phyloP scores from a whole-genome alignment of 2,329 filamentous ascomycete species.

The Ascomycota sp. region DNA sequence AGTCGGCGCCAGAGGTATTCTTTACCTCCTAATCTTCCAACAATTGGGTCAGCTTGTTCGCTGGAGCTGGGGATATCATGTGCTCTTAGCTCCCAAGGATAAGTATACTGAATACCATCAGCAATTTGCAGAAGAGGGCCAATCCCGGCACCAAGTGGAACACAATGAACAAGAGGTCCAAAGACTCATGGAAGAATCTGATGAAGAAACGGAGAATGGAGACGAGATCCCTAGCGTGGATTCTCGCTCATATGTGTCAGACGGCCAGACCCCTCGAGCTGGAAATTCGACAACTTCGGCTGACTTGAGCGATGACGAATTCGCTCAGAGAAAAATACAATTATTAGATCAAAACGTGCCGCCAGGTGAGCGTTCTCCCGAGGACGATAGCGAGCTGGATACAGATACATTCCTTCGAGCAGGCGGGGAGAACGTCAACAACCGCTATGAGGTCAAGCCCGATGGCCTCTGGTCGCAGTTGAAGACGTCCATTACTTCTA shows the following conservation, averaged over 20 bases:
- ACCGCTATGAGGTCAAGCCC: slow-evolving; percentile 10
- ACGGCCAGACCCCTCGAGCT: slow-evolving; percentile 32
- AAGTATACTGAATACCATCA: slow-evolving; percentile 45
- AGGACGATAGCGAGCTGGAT: slow-evolving; percentile 19
- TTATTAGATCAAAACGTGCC: slow-evolving; percentile 8
- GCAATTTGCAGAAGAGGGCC: slow-evolving; percentile 33
- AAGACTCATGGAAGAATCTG: slow-evolving; percentile 19
- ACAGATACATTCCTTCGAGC: slow-evolving; percentile 44
- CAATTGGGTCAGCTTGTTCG: slow-evolving; percentile 86
- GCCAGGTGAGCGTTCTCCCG: slow-evolving; percentile 9
- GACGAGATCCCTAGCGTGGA: slow-evolving; percentile 17
- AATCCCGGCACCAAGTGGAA: slow-evolving; percentile 30
- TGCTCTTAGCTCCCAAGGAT: slow-evolving; percentile 71
- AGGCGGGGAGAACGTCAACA: slow-evolving; percentile 19
- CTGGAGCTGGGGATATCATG: slow-evolving; percentile 97
- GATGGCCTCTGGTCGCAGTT: slow-evolving; percentile 19
- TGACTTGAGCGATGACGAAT: slow-evolving; percentile 27
- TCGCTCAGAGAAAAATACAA: slow-evolving; percentile 11
- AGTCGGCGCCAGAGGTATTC: slow-evolving; percentile 78
- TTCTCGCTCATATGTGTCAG: slow-evolving; percentile 30
- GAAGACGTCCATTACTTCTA: slow-evolving; percentile 12
- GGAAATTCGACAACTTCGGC: slow-evolving; percentile 26
- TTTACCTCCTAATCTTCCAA: slow-evolving; percentile 94
- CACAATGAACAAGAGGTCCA: slow-evolving; percentile 21
- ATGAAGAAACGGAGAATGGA: slow-evolving; percentile 18